A percentile compares a stretch with the other conserved stretches of the same genome.
Conservation (phyloP, 805 yeast species). For the Starmerella cellae region DNA sequence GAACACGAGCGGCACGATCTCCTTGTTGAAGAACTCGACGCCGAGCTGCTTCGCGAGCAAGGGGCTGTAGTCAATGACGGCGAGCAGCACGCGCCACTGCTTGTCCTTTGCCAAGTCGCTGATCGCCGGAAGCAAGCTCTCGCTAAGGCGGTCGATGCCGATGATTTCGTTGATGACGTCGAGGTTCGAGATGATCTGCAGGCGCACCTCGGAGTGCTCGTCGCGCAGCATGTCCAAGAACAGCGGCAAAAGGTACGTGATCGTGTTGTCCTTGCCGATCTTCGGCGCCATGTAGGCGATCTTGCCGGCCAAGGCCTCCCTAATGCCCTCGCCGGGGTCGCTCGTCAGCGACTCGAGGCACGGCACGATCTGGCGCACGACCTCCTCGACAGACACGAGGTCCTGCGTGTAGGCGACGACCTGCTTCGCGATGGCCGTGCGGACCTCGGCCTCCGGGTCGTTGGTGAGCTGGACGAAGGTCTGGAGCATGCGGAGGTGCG, state of each 20-base stretch:
- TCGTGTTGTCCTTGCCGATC: slow-evolving; percentile 71
- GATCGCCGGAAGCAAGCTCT: slow-evolving; percentile 85
- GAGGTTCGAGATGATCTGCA: slow-evolving; percentile 83
- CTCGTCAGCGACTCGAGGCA: slow-evolving; percentile 68
- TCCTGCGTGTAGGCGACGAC: slow-evolving; percentile 42
- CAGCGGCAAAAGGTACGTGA: slow-evolving; percentile 70
- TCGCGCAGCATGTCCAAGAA: slow-evolving; percentile 89
- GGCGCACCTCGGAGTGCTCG: slow-evolving; percentile 90
- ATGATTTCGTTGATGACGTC: slow-evolving; percentile 87
- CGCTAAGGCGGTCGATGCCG: slow-evolving; percentile 78
- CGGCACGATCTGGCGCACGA: slow-evolving; percentile 65
- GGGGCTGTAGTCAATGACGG: slow-evolving; percentile 93
- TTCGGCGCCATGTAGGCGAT: slow-evolving; percentile 78
- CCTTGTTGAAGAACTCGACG: slow-evolving; percentile 81
- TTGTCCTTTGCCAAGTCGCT: slow-evolving; percentile 91
- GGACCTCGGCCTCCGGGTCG: slow-evolving; percentile 92
- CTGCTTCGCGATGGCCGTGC: slow-evolving; percentile 88
- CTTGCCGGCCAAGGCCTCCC: slow-evolving; percentile 82
- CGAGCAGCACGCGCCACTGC: slow-evolving; percentile 95
- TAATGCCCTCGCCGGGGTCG: slow-evolving; percentile 85
- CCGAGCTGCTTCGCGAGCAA: slow-evolving; percentile 89
- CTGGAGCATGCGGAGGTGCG: slow-evolving; percentile 45
- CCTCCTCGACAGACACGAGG: slow-evolving; percentile 32
- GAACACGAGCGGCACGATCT: slow-evolving; percentile 77
- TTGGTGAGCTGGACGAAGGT: slow-evolving; percentile 67